A percentile compares a stretch with the other conserved stretches of the same genome.
These are phyloP conservation scores for Sarcomyxa edulis DNA, from an alignment of 768 basidiomycete genomes.

Conservation along the genomic window DNA sequence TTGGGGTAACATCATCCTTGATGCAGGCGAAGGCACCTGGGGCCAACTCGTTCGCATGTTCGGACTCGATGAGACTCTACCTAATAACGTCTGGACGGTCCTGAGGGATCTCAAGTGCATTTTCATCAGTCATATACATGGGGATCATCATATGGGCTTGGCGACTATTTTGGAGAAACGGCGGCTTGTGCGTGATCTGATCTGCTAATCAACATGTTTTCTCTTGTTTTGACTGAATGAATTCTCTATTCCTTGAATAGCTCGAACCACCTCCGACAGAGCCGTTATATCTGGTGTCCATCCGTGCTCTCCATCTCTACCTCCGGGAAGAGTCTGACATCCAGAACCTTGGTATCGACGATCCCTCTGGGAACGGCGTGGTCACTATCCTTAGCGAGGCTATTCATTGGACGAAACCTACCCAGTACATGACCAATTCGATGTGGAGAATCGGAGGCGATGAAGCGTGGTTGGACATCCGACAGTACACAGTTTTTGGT, in stretches of 20 bases:
- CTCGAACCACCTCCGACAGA: conserved; percentile 54
- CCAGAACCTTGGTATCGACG: conserved; percentile 62
- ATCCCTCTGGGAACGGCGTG: conserved; percentile 43
- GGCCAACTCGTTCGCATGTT: conserved; percentile 82
- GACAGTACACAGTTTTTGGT: conserved; percentile 22
- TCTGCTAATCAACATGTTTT: background rate
- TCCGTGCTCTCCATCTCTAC: conserved; percentile 53
- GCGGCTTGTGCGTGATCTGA: conserved; percentile 42
- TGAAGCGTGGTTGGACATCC: conserved; percentile 41
- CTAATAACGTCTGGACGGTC: conserved; percentile 46
- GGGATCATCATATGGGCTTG: conserved; percentile 87
- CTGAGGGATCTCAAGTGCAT: conserved; percentile 73
- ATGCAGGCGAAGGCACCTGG: conserved; percentile 89
- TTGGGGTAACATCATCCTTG: conserved; percentile 74
- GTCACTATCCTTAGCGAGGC: conserved; percentile 51
- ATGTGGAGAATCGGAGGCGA: conserved; percentile 38
- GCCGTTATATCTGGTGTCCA: conserved; percentile 69
- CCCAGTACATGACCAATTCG: conserved; percentile 29
- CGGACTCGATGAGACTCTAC: conserved; percentile 38
- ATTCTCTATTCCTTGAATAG: conserved; percentile 34
- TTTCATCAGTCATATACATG: conserved; percentile 88
- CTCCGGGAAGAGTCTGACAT: conserved; percentile 69
- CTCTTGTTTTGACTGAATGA: no score
- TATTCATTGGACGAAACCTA: conserved; percentile 39
- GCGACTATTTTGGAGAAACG: conserved; percentile 70